Conservation (phyloP, 352 stramenopile species). For the Pythium diclinum region DNA sequence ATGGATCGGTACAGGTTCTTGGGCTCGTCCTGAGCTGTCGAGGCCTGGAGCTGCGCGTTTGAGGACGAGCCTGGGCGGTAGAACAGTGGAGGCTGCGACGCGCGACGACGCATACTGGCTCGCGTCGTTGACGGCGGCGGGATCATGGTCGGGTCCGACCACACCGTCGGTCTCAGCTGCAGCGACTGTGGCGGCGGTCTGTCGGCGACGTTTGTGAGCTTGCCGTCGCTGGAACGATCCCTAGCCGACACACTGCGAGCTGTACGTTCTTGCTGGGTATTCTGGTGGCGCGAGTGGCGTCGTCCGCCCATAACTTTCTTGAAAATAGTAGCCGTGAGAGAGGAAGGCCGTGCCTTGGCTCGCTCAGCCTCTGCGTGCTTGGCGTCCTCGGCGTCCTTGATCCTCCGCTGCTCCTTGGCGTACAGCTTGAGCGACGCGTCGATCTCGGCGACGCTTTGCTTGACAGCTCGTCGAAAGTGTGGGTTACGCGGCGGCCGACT, state of each 20-base stretch:
- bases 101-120: slow-evolving; percentile 5
- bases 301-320: slow-evolving; percentile 11
- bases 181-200: slow-evolving; percentile 9
- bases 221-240: neutral
- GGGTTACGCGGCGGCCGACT: slow-evolving; percentile 63
- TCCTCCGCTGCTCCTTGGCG: slow-evolving; percentile 2
- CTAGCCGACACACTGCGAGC: slow-evolving; percentile 9
- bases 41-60: neutral
- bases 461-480: slow-evolving; percentile 58
- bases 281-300: neutral
- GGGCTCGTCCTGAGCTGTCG: neutral
- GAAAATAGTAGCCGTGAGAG: slow-evolving; percentile 23
- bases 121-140: neutral
- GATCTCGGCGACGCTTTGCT: slow-evolving; percentile 43
- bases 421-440: slow-evolving; percentile 35
- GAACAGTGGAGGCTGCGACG: slow-evolving; percentile 21
- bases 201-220: neutral
- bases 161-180: slow-evolving; percentile 9
- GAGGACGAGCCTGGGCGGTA: neutral
- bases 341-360: slow-evolving; percentile 7
- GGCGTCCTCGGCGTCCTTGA: slow-evolving; percentile 3
- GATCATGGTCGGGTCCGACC: slow-evolving; percentile 13
- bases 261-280: neutral
- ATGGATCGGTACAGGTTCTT: slow-evolving; percentile 25
- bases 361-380: neutral